phyloP scores from a whole-genome alignment of 805 yeast species.

The Ogataea salicorniae region DNA sequence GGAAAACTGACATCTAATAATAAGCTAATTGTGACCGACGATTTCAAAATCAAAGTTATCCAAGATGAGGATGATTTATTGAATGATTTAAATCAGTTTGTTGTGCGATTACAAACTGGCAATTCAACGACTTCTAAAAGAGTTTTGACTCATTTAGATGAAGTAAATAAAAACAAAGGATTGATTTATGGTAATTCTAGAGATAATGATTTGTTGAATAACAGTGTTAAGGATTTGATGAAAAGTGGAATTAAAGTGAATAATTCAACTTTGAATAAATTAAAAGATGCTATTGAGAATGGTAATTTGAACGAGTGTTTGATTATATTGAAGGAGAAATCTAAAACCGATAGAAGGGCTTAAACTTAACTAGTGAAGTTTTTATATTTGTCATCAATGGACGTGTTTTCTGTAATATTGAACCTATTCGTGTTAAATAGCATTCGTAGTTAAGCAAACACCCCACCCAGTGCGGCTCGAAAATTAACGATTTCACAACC shows the following conservation, averaged over 20 bases:
- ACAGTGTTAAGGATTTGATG: conserved; percentile 20
- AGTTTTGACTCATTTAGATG: conserved; percentile 6
- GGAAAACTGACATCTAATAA: conserved; percentile 13
- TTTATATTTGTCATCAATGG: background rate
- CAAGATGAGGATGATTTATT: conserved; percentile 27
- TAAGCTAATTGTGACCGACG: conserved; percentile 16
- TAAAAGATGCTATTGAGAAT: conserved; percentile 19
- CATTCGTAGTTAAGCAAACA: too few species aligned
- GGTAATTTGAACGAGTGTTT: conserved; percentile 27
- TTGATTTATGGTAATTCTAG: conserved; percentile 6
- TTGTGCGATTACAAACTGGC: conserved; percentile 23
- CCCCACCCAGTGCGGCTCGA: too few species aligned
- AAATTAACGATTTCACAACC: too few species aligned
- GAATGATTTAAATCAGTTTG: conserved; percentile 19
- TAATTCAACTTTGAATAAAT: conserved; percentile 13
- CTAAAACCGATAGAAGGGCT: conserved; percentile 23
- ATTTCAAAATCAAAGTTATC: conserved; percentile 21
- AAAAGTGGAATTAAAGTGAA: conserved; percentile 20
- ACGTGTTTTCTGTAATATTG: background rate
- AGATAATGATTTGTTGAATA: conserved; percentile 13
- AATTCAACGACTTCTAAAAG: conserved; percentile 19
- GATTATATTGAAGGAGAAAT: conserved; percentile 25
- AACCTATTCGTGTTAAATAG: background rate
- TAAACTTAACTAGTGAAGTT: background rate
- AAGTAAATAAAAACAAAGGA: conserved; percentile 7